A percentile compares a stretch with the other conserved stretches of the same genome.
Evolutionary conservation across 2,329 filamentous ascomycete species (phyloP).

Genomic region (Paecilomyces variotii): DNA sequence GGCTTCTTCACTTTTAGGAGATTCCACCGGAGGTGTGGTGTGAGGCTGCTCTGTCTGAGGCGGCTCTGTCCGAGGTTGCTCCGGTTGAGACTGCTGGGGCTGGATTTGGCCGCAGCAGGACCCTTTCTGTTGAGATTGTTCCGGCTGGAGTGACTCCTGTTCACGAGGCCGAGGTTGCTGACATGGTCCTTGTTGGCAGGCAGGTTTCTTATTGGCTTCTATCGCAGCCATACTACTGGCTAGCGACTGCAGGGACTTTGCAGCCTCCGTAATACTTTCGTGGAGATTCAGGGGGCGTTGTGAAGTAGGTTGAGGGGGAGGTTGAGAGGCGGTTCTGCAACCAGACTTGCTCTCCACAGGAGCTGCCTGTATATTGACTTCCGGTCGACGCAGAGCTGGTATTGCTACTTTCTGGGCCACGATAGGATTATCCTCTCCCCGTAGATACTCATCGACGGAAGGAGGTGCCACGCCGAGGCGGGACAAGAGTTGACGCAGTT

Average conservation of each 20-base stretch:
- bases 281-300: background rate
- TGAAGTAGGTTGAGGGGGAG: background rate
- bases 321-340: background rate
- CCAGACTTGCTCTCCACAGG: background rate
- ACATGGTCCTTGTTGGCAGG: background rate
- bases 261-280: background rate
- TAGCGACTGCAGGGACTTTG: background rate
- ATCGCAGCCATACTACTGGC: background rate
- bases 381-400: slow-evolving; percentile 17
- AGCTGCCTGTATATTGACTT: background rate
- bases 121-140: background rate
- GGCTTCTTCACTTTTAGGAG: slow-evolving; percentile 5
- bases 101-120: background rate
- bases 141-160: background rate
- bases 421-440: slow-evolving; percentile 10
- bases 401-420: slow-evolving; percentile 26
- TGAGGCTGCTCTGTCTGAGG: background rate
- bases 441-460: slow-evolving; percentile 20
- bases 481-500: slow-evolving; percentile 18
- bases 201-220: background rate
- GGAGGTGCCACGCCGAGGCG: slow-evolving; percentile 16
- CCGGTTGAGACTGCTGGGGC: background rate
- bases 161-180: background rate
- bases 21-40: background rate
- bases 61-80: background rate